phyloP scores from a whole-genome alignment of 2,329 filamentous ascomycete genomes.

The Colletotrichum sp. region DNA sequence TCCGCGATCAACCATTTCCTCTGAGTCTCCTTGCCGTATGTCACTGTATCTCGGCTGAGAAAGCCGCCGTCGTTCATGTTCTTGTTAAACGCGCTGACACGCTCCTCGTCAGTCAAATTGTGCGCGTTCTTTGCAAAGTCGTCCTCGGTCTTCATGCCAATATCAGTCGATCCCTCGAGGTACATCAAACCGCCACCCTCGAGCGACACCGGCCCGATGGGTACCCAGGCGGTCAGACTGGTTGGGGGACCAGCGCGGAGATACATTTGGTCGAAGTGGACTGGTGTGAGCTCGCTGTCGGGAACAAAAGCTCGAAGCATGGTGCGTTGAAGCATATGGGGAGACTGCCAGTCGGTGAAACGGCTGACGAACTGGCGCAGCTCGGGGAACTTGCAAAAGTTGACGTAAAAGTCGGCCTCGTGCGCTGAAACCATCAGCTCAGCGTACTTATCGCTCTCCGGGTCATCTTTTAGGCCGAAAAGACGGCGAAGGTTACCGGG shows the following conservation, averaged over 20 bases:
- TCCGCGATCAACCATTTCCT: slow-evolving; percentile 38
- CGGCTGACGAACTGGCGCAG: slow-evolving; percentile 4
- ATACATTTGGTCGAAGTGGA: slow-evolving; percentile 67
- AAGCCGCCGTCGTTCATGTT: slow-evolving; percentile 65
- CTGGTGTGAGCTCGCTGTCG: slow-evolving; percentile 60
- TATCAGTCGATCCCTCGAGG: slow-evolving; percentile 48
- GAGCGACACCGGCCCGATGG: slow-evolving; percentile 57
- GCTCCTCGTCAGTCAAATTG: slow-evolving; percentile 57
- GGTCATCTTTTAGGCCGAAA: background rate
- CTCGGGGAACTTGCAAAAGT: slow-evolving; percentile 9
- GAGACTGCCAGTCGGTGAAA: background rate
- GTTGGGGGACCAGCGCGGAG: slow-evolving; percentile 58
- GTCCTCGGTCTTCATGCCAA: slow-evolving; percentile 46
- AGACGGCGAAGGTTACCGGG: slow-evolving; percentile 7
- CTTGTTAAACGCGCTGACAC: slow-evolving; percentile 56
- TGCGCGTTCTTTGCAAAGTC: slow-evolving; percentile 52
- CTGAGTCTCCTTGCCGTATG: slow-evolving; percentile 30
- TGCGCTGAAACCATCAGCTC: slow-evolving; percentile 1
- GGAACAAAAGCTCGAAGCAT: slow-evolving; percentile 62
- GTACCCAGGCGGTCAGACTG: slow-evolving; percentile 61
- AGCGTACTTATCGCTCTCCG: slow-evolving; percentile 1
- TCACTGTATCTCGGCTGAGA: slow-evolving; percentile 39
- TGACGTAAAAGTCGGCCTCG: slow-evolving; percentile 1
- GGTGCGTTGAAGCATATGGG: slow-evolving; percentile 39
- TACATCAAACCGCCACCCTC: slow-evolving; percentile 65